These are phyloP conservation scores for Cladosporium sp. DNA, from an alignment of 2,329 filamentous ascomycete species.

Conservation along the genomic window DNA sequence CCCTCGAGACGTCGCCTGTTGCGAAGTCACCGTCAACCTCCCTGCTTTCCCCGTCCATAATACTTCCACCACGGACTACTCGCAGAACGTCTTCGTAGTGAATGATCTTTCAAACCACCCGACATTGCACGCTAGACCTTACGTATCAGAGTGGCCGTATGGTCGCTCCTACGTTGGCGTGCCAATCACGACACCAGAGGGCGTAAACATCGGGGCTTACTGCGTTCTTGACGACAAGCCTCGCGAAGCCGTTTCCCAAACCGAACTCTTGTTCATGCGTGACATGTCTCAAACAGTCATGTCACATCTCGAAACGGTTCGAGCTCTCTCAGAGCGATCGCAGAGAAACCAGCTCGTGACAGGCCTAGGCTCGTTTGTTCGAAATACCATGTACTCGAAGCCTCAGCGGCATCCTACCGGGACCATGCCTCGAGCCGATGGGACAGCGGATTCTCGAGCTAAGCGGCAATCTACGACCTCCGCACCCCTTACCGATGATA, in stretches of 20 bases:
- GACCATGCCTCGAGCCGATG: no score
- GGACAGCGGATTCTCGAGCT: no score
- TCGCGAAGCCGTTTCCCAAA: slow-evolving; percentile 47
- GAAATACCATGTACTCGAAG: slow-evolving; percentile 5
- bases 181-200: slow-evolving; percentile 55
- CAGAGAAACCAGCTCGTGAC: slow-evolving; percentile 53
- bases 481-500: not conserved
- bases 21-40: slow-evolving; percentile 28
- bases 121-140: slow-evolving; percentile 26
- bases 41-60: slow-evolving; percentile 20
- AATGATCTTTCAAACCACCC: slow-evolving; percentile 26
- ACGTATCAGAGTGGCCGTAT: slow-evolving; percentile 25
- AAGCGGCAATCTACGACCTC: not conserved
- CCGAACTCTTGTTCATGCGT: slow-evolving; percentile 52
- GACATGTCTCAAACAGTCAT: slow-evolving; percentile 57
- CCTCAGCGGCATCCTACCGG: not conserved
- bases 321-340: slow-evolving; percentile 49
- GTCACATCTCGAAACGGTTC: slow-evolving; percentile 57
- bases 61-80: slow-evolving; percentile 9
- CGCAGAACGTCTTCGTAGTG: slow-evolving; percentile 24
- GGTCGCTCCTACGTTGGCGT: slow-evolving; percentile 54
- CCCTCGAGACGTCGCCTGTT: slow-evolving; percentile 27
- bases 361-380: slow-evolving; percentile 47
- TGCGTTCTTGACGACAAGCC: slow-evolving; percentile 56
- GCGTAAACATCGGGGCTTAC: slow-evolving; percentile 58